Conservation (phyloP, 305 asterid genomes). For the Fraxinus angustifolia region DNA sequence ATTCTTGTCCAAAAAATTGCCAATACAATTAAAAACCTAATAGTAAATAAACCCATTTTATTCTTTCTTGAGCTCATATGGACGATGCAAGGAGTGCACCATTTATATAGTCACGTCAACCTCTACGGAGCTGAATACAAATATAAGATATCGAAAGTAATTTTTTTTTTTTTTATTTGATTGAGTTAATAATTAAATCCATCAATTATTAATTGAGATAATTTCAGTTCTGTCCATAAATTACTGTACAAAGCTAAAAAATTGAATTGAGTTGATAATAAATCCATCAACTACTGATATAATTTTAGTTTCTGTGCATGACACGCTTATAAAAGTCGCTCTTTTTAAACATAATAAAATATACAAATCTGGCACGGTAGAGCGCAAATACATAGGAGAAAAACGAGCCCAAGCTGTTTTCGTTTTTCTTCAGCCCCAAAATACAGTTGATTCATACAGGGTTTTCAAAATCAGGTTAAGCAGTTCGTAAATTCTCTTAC, state of each 20-base stretch:
- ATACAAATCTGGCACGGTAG: too few species aligned
- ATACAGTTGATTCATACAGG: background rate
- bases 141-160: background rate
- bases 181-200: background rate
- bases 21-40: too few species aligned
- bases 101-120: background rate
- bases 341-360: background rate
- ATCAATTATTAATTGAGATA: background rate
- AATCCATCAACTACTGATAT: background rate
- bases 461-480: slow-evolving; percentile 31
- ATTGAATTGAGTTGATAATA: background rate
- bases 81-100: background rate
- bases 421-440: background rate
- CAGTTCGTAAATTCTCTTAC: slow-evolving; percentile 22
- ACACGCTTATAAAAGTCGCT: background rate
- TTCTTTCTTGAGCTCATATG: background rate
- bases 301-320: background rate
- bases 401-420: background rate
- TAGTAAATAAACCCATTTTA: background rate
- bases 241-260: background rate
- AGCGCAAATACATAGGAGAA: too few species aligned
- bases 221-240: background rate
- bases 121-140: background rate
- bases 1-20: background rate
- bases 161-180: background rate